Percentiles rank a stretch among this genome's conserved stretches.
Evolutionary conservation across 495 filamentous ascomycete species (phyloP).

Genomic region (Aspergillus steynii): DNA sequence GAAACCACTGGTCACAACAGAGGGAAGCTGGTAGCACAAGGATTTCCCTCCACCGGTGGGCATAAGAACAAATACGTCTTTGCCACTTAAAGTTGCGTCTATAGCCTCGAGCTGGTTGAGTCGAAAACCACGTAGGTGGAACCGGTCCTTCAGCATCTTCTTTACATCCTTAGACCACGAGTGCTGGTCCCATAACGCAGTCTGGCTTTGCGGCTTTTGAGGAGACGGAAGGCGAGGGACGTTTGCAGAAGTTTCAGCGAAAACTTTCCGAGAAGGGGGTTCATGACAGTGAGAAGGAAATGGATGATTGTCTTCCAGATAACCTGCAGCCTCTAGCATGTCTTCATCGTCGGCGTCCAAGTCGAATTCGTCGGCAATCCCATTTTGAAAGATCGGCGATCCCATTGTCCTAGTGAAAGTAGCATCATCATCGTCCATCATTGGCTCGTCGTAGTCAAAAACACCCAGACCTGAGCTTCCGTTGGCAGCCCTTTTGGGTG

Average conservation of each 20-base stretch:
- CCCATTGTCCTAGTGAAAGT: constrained; percentile 51
- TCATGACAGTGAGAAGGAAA: constrained; percentile 24
- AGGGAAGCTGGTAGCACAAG: constrained; percentile 93
- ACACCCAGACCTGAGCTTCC: constrained; percentile 4
- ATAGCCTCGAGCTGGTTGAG: constrained; percentile 94
- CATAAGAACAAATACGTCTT: constrained; percentile 94
- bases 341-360: constrained; percentile 69
- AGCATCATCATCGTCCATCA: constrained; percentile 29
- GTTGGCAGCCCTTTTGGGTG: constrained; percentile 9
- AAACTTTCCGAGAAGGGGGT: constrained; percentile 40
- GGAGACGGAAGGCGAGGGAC: constrained; percentile 27
- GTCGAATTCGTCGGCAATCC: constrained; percentile 60
- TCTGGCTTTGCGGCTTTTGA: constrained; percentile 37
- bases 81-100: constrained; percentile 82
- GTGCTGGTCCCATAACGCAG: constrained; percentile 45
- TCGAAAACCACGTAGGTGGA: constrained; percentile 81
- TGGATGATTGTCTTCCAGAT: constrained; percentile 51
- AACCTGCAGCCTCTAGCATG: constrained; percentile 61
- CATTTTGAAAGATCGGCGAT: constrained; percentile 29
- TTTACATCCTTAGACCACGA: constrained; percentile 88
- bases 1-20: constrained; percentile 75
- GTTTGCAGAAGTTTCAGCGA: constrained; percentile 60
- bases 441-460: constrained; percentile 23
- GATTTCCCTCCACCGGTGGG: constrained; percentile 97
- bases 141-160: constrained; percentile 71